These are phyloP conservation scores for Flaveria ramosissima DNA, from an alignment of 129 eudicot species.

Conservation along the genomic window DNA sequence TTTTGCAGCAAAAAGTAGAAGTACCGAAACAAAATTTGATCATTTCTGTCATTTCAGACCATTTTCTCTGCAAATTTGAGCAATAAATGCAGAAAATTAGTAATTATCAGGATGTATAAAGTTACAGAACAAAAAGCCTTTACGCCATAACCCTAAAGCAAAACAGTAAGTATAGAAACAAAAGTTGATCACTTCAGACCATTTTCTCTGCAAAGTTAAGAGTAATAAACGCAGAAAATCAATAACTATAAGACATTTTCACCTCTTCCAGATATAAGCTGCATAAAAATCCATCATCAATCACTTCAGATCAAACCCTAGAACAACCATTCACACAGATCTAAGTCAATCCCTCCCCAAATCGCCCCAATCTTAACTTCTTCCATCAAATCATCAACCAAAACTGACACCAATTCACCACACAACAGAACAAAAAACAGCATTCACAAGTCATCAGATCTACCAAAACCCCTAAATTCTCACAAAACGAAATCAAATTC, in stretches of 20 bases:
- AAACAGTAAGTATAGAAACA: background rate
- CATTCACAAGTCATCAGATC: constrained; percentile 9
- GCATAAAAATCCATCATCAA: background rate
- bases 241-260: background rate
- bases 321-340: background rate
- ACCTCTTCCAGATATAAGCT: no score
- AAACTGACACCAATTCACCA: no score
- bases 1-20: background rate
- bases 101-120: no score
- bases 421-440: background rate
- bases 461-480: constrained; percentile 24
- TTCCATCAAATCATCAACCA: no score
- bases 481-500: background rate
- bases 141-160: background rate
- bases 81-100: background rate
- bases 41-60: background rate
- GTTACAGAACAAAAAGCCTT: background rate
- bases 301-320: constrained; percentile 13
- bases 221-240: background rate
- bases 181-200: background rate
- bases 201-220: constrained; percentile 12
- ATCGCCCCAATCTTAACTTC: constrained; percentile 2
- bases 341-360: constrained; percentile 24
- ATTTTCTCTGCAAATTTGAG: constrained; percentile 12
- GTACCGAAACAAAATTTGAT: no score